Base-by-base conservation (phyloP, 2,329 filamentous ascomycete genomes). In the Periconia sp. region DNA sequence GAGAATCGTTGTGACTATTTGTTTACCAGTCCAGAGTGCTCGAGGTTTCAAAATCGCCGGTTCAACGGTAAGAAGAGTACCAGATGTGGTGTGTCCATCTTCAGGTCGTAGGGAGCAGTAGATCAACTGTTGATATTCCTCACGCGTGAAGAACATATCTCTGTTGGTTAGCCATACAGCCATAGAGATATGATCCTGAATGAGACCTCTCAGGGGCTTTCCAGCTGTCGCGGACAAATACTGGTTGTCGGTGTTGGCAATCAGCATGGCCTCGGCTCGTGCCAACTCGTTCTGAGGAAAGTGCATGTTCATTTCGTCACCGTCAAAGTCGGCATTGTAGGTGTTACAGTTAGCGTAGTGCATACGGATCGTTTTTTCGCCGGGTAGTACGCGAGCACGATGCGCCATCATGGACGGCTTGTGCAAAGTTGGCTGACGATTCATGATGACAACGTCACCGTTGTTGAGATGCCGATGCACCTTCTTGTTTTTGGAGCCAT, bases 291-390 rank as follows among this genome's bases (percentile, higher is more conserved):
- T 97, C 66, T 99, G 94, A 1, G 94, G 94, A 69, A 99, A 97
- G 76, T 99, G 94, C 92, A 99, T 95, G 74, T 99, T 99, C 94
- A 99, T 99, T 75, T 99, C 94, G 71, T 99, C 94, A 74, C 94
- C 94, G 69, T 99, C 95, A 70, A 99, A 99, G 81, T 99, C 94
- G 31, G 94, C 94, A 66, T 99, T 99, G 81, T 99, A 99, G 0
- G 94, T 97, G 70, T 99, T 99, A 74, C 94, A 97, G 74, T 99
- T 99, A 66, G 94, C 93, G 76, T 99, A 99, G 79, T 99, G 94
- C 93, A 99, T 97, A 61, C 94, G 92, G 71, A 99, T 92, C 0
- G 94, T 97, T 77, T 96, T 96, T 74, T 99, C 95, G 35, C 92
- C 92, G 0, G 91, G 90, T 17, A 99, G 78, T 6, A 99, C 93